Evolutionary conservation across 495 filamentous ascomycete genomes (phyloP), one percentile per base, ranked within the genome.

Genomic region (Penicillium simplicissimum): DNA sequence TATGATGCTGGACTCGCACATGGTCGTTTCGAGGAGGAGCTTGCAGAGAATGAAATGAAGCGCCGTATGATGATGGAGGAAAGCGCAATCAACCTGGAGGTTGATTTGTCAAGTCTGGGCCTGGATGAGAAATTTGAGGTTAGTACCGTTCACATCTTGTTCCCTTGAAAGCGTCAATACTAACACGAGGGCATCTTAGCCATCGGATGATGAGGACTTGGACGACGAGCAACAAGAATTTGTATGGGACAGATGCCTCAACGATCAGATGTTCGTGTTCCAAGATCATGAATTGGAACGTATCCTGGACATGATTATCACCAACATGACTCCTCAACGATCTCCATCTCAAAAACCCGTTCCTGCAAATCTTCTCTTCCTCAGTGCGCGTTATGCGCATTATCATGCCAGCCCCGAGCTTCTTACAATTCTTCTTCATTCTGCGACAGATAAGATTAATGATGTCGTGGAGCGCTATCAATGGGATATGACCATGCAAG

Each of bases 61-160:
- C 83, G 94, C 57, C 87, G 95, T 19, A 98, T 99, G 96, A 97
- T 99, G 94, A 98, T 98, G 95, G 97, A 98, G 88, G 96, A 99
- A 73, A 99, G 95, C 71, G 93, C 96, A 11, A 88, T 96, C 58
- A 97, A 99, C 71, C 81, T 99, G 34, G 95, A 99, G 73, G 95
- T 99, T 33, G 95, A 99, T 70, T 74, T 99, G 48, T 95, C 95
- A 4, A 98, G 95, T 71, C 83, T 99, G 58, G 96, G 96, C 37
- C 85, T 99, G 63, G 95, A 99, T 68, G 95, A 99, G 74, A 90
- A 94, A 66, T 90, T 93, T 34, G 95, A 98, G 81, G 93, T 92
- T 75, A 74, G 85, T 74, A 58, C 51, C n/a, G 6, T 19, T 40
- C 21, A 0, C n/a, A 35, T 6, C 15, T 34, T 14, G 36, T 10